Percentiles rank a stretch among this genome's conserved stretches.
These are phyloP conservation scores for Fusarium annulatum DNA, from an alignment of 2,329 filamentous ascomycete genomes.

Conservation along the genomic window DNA sequence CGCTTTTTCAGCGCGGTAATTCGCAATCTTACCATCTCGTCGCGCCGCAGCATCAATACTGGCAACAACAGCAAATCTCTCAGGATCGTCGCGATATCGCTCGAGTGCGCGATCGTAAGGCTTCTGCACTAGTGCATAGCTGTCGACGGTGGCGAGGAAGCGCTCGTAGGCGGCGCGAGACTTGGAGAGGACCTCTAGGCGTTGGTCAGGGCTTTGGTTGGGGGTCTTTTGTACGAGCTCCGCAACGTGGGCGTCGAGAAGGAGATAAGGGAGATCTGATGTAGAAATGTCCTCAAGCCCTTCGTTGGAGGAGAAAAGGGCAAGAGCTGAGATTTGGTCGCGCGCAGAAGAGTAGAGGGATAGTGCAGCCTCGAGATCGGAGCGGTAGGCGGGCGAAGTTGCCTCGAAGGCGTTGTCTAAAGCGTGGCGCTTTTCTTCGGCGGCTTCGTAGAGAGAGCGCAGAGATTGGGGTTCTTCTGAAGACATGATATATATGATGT, in stretches of 20 bases:
- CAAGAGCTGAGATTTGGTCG: constrained; percentile 74
- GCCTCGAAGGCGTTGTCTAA: constrained; percentile 74
- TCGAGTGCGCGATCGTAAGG: constrained; percentile 77
- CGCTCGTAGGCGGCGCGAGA: constrained; percentile 79
- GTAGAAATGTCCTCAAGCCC: constrained; percentile 87
- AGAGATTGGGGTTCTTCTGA: constrained; percentile 61
- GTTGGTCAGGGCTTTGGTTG: constrained; percentile 62
- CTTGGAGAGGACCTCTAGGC: constrained; percentile 70
- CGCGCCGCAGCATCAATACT: constrained; percentile 71
- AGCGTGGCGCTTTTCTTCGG: constrained; percentile 62
- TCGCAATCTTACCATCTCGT: constrained; percentile 85
- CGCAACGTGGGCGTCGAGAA: constrained; percentile 81
- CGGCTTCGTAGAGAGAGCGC: constrained; percentile 60
- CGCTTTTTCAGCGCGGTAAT: constrained; percentile 87
- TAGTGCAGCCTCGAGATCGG: constrained; percentile 74
- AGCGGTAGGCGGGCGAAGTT: constrained; percentile 73
- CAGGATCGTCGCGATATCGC: constrained; percentile 76
- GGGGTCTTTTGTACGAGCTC: constrained; percentile 80
- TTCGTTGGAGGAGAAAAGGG: constrained; percentile 93
- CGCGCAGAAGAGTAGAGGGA: constrained; percentile 79
- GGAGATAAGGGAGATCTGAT: constrained; percentile 85
- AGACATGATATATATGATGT: constrained; percentile 42
- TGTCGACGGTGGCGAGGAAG: constrained; percentile 81
- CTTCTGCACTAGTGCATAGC: constrained; percentile 77
- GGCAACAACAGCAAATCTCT: constrained; percentile 78